Evolutionary conservation across 2,329 filamentous ascomycete species (phyloP).

Genomic region (Aureobasidium sp.): DNA sequence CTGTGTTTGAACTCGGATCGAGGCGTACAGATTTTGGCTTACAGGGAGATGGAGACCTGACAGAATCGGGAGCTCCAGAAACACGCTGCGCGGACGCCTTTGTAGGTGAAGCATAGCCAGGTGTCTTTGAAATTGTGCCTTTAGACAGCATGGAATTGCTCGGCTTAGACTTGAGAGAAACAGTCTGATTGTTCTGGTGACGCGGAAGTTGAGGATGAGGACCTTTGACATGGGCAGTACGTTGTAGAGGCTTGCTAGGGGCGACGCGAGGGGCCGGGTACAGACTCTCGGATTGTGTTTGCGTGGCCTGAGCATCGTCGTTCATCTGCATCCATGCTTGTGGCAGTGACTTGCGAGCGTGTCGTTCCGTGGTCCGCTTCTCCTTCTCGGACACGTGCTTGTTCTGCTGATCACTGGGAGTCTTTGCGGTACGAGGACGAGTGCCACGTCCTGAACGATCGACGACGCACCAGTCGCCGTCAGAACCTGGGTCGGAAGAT

Average conservation of each 20-base stretch:
- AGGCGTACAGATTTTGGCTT: not conserved
- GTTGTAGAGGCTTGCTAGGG: not conserved
- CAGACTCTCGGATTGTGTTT: not conserved
- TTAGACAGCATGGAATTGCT: conserved; percentile 11
- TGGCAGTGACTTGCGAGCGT: conserved; percentile 24
- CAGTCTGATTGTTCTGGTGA: not conserved
- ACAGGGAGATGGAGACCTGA: not conserved
- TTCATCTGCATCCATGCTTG: conserved; percentile 22
- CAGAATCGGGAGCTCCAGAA: not conserved
- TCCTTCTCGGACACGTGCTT: conserved; percentile 14
- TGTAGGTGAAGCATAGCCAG: conserved; percentile 14
- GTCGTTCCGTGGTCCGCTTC: conserved; percentile 20
- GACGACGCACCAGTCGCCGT: conserved; percentile 2
- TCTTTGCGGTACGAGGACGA: not conserved
- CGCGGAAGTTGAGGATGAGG: not conserved
- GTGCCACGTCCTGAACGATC: not conserved
- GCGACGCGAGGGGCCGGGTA: not conserved
- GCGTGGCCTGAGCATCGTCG: not conserved
- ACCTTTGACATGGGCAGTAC: conserved; percentile 1
- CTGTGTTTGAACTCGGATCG: not conserved
- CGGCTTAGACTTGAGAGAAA: conserved; percentile 9
- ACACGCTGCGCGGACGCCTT: conserved; percentile 10
- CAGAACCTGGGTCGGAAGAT: not conserved
- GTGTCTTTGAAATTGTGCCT: not conserved
- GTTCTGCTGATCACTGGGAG: too few species aligned